Conservation (phyloP, 306 rosid species). For the Erythrophleum fordii region DNA sequence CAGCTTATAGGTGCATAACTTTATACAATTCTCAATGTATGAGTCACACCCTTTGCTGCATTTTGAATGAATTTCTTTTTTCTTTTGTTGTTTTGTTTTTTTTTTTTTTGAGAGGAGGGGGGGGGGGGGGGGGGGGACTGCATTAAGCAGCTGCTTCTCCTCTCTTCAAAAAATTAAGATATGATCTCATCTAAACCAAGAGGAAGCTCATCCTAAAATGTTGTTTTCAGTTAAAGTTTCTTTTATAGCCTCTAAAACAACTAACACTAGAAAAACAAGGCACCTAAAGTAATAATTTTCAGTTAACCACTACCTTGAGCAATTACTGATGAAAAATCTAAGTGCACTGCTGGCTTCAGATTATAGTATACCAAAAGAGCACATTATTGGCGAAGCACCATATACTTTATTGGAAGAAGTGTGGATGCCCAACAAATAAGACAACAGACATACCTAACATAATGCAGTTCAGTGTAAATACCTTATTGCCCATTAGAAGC, state of each 20-base stretch:
- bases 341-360: neutral
- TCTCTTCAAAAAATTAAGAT: conserved; percentile 21
- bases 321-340: neutral
- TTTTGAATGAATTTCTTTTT: conserved; percentile 17
- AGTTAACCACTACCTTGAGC: neutral
- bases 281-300: neutral
- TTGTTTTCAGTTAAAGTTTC: neutral
- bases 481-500: conserved; percentile 81
- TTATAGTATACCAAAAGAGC: neutral
- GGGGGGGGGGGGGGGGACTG: too few relatives aligned
- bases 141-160: neutral
- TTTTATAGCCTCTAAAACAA: neutral
- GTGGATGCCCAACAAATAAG: conserved; percentile 21
- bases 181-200: conserved; percentile 14
- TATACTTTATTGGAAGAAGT: conserved; percentile 28
- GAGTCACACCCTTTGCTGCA: neutral
- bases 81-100: too few relatives aligned
- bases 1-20: conserved; percentile 12
- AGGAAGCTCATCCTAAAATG: conserved; percentile 10
- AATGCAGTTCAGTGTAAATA: conserved; percentile 34
- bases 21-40: neutral
- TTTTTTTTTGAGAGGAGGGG: too few relatives aligned
- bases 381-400: conserved; percentile 8
- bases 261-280: conserved; percentile 1
- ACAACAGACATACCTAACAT: conserved; percentile 23